These are phyloP conservation scores for Dothistroma septosporum DNA, from an alignment of 2,329 filamentous ascomycete genomes.

Conservation along the genomic window DNA sequence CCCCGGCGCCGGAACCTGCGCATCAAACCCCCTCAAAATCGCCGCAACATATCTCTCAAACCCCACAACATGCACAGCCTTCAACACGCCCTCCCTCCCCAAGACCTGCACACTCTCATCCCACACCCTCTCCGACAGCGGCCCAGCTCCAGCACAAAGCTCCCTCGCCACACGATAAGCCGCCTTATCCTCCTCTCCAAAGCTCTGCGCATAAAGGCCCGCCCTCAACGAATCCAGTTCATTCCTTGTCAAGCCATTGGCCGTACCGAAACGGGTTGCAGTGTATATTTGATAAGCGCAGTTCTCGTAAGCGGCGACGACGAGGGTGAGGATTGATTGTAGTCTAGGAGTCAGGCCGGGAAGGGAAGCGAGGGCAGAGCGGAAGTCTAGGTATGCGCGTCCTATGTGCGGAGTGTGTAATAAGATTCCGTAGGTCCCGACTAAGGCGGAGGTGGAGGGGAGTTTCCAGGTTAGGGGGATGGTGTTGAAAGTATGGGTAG, in stretches of 20 bases:
- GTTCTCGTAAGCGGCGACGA: constrained; percentile 10
- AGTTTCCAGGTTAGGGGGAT: constrained; percentile 9
- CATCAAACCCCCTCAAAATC: constrained; percentile 18
- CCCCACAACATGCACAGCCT: constrained; percentile 8
- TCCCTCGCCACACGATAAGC: constrained; percentile 12
- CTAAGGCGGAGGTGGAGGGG: constrained; percentile 12
- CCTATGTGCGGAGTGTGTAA: constrained; percentile 14
- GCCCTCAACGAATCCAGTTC: constrained; percentile 12
- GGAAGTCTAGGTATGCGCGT: constrained; percentile 8
- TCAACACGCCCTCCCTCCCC: constrained; percentile 6
- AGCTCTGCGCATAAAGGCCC: constrained; percentile 10
- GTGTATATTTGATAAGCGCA: constrained; percentile 7
- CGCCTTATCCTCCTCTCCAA: constrained; percentile 6
- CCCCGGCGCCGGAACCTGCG: constrained; percentile 12
- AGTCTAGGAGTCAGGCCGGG: constrained; percentile 7
- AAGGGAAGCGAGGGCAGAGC: constrained; percentile 4
- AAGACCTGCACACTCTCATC: constrained; percentile 9
- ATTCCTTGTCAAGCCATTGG: constrained; percentile 4
- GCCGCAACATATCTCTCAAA: constrained; percentile 13
- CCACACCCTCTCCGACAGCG: constrained; percentile 8
- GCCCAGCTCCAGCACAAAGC: constrained; percentile 7
- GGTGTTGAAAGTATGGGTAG: neutral
- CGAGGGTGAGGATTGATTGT: constrained; percentile 12
- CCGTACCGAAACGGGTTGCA: neutral
- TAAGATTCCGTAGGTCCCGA: constrained; percentile 13